Evolutionary conservation across 352 stramenopile species (phyloP).

Genomic region (Lagenidium sp.): DNA sequence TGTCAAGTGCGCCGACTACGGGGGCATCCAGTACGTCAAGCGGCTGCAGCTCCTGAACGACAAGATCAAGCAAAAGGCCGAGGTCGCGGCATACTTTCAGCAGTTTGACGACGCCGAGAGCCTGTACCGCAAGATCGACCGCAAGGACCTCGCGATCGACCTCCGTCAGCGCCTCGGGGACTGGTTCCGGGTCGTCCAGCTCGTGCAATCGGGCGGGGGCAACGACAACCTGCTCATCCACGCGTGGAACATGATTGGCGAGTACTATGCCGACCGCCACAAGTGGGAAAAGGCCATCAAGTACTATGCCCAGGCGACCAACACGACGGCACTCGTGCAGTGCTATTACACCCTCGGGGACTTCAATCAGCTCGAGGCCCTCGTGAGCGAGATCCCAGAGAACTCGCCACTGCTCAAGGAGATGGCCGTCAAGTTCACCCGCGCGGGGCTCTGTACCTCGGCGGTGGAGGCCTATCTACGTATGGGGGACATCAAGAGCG

Average conservation of each 20-base stretch:
- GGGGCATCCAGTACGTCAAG: conserved; percentile 91
- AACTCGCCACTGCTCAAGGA: conserved; percentile 69
- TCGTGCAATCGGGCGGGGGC: conserved; percentile 67
- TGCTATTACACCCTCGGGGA: conserved; percentile 90
- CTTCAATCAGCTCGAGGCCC: conserved; percentile 78
- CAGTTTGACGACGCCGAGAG: conserved; percentile 90
- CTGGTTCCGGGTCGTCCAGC: conserved; percentile 88
- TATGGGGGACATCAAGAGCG: conserved; percentile 86
- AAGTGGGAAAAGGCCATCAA: conserved; percentile 91
- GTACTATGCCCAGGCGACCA: conserved; percentile 84
- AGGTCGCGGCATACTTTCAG: conserved; percentile 87
- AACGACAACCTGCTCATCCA: conserved; percentile 75
- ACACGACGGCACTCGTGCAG: conserved; percentile 66
- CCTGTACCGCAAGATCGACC: conserved; percentile 90
- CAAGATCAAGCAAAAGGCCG: conserved; percentile 87
- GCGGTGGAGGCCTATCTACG: conserved; percentile 85
- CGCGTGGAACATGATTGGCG: conserved; percentile 87
- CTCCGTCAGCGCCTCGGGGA: conserved; percentile 86
- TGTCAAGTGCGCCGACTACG: conserved; percentile 88
- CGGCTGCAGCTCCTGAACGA: conserved; percentile 82
- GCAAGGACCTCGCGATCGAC: conserved; percentile 91
- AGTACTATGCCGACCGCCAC: conserved; percentile 87
- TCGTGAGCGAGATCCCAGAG: conserved; percentile 82
- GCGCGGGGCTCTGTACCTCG: conserved; percentile 69
- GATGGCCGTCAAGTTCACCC: conserved; percentile 85